Percentiles rank a stretch among this genome's conserved stretches.
These are phyloP conservation scores for Salisapilia sapeloensis DNA, from an alignment of 352 stramenopile species.

Conservation along the genomic window DNA sequence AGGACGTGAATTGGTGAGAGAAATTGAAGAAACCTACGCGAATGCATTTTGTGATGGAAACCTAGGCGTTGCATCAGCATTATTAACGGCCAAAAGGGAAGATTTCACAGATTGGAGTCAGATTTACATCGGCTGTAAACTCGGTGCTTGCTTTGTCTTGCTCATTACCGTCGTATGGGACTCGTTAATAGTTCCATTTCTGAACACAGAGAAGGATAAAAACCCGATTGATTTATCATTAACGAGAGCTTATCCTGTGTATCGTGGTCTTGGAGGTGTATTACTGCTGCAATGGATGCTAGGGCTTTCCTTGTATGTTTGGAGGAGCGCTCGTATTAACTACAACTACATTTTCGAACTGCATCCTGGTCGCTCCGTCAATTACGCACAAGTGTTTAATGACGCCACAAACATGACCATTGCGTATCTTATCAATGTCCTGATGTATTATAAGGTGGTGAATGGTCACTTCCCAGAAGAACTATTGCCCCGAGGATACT, in stretches of 20 bases:
- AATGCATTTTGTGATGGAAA: conserved; percentile 66
- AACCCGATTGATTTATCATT: conserved; percentile 62
- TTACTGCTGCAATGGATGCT: conserved; percentile 94
- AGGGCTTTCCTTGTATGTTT: conserved; percentile 86
- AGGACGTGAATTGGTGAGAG: conserved; percentile 25
- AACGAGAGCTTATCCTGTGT: conserved; percentile 86
- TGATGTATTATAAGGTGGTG: conserved; percentile 96
- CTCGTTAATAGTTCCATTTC: conserved; percentile 67
- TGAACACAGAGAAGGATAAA: conserved; percentile 38
- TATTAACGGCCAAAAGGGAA: conserved; percentile 62
- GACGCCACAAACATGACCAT: conserved; percentile 94
- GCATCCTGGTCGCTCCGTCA: conserved; percentile 65
- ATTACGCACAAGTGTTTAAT: conserved; percentile 86
- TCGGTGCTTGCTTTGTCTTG: conserved; percentile 57
- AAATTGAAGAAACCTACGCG: conserved; percentile 54
- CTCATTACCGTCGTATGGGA: conserved; percentile 94
- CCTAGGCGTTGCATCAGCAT: conserved; percentile 45
- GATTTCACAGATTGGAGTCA: conserved; percentile 63
- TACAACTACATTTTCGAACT: conserved; percentile 95
- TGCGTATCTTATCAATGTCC: conserved; percentile 86
- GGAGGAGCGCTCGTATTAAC: conserved; percentile 80
- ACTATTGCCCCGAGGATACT: conserved; percentile 74
- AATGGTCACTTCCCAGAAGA: conserved; percentile 75
- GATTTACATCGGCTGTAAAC: conserved; percentile 77
- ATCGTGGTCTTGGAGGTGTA: conserved; percentile 88